These are phyloP conservation scores for Crepidotus sp. DNA, from an alignment of 1,284 basidiomycete species.

Conservation along the genomic window DNA sequence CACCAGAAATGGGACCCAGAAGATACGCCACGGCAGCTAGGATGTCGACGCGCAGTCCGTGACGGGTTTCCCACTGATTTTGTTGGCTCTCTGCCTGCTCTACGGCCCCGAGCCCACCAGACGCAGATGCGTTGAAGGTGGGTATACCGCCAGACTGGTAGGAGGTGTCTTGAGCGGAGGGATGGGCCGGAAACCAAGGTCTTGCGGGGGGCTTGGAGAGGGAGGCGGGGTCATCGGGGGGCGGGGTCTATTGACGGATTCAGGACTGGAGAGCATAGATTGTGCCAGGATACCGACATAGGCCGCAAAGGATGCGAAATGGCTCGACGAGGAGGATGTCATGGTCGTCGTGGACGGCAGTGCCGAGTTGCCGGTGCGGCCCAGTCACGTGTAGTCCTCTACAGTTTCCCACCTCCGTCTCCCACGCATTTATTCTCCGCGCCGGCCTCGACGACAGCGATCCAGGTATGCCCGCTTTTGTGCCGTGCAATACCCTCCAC, in stretches of 20 bases:
- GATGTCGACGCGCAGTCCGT: conserved; percentile 62
- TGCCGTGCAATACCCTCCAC: background rate
- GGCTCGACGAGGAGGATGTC: conserved; percentile 19
- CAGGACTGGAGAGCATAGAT: conserved; percentile 10
- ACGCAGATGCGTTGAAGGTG: conserved; percentile 42
- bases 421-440: conserved; percentile 3
- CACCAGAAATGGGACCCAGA: conserved; percentile 69
- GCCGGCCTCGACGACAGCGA: conserved; percentile 13
- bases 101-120: conserved; percentile 30
- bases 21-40: conserved; percentile 64
- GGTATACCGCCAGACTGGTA: conserved; percentile 69
- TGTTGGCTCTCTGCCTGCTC: conserved; percentile 40
- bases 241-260: conserved; percentile 37
- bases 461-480: conserved; percentile 3
- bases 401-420: background rate
- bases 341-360: background rate
- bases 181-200: conserved; percentile 51
- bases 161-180: conserved; percentile 32
- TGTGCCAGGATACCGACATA: conserved; percentile 34
- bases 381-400: conserved; percentile 5
- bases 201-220: conserved; percentile 26
- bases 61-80: conserved; percentile 67
- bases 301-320: conserved; percentile 38
- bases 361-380: conserved; percentile 1
- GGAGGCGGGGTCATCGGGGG: conserved; percentile 47